Evolutionary conservation across 306 rosid species (phyloP), one percentile per base, ranked within the genome.

Genomic region (Argentina anserina): DNA sequence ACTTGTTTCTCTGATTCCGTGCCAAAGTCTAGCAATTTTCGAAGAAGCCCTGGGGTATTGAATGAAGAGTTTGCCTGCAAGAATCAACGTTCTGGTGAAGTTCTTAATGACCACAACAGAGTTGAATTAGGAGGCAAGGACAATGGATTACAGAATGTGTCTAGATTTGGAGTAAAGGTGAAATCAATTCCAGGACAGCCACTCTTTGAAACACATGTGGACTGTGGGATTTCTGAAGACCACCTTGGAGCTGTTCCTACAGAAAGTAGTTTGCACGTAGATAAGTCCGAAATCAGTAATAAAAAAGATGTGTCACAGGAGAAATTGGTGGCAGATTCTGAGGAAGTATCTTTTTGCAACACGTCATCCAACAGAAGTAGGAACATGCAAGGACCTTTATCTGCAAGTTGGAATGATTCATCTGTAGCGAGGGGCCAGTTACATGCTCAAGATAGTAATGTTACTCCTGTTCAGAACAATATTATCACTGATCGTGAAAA

Each of bases 401-500:
- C 69, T 55, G 69, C 15, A 55, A 81, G 66, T 70, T 76, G 60
- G 73, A 61, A 43, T 50, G 65, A 56, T 55, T 25, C 68, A 21
- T 65, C 47, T 60, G 75, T 68, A 33, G 39, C 10, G 28, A 74
- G 63, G 47, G 73, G 69, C 59, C 41, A 6, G 13, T 67, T 73
- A 70, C 67, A 29, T 58, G 78, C 78, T 56, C 76, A 80, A 76
- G 79, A 60, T 63, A 78, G 63, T 70, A 55, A 41, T 76, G 70
- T 12, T 37, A 26, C 60, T 63, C 34, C 83, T 18, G 55, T 63
- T 66, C 82, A 69, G 73, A 74, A 41, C 53, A 75, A 79, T 83
- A 72, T 91, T 73, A 82, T 94, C 72, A 86, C 76, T 72, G 87
- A 82, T 46, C 88, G 91, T 75, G 97, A 94, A 83, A 89, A 78